phyloP scores from a whole-genome alignment of 2,329 filamentous ascomycete genomes.

The Colletotrichum eremochloae region DNA sequence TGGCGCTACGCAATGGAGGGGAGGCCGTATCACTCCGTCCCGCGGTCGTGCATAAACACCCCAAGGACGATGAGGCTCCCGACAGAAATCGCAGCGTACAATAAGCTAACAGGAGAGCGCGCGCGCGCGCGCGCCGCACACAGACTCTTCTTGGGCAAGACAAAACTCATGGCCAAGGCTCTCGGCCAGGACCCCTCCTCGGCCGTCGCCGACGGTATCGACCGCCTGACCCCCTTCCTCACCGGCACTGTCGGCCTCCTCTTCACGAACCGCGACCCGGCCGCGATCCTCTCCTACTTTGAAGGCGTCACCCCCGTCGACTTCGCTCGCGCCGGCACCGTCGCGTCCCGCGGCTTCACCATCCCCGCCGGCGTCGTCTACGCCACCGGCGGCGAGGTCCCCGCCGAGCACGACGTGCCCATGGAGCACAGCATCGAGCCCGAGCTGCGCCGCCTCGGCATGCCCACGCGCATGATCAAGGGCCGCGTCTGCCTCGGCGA shows the following conservation, averaged over 20 bases:
- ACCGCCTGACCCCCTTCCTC: conserved; percentile 77
- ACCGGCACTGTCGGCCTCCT: conserved; percentile 89
- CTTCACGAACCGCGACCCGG: conserved; percentile 83
- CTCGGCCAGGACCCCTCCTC: conserved; percentile 84
- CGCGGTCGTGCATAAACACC: background rate
- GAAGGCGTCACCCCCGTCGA: conserved; percentile 79
- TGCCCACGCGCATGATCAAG: conserved; percentile 90
- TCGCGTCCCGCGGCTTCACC: conserved; percentile 80
- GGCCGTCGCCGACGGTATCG: conserved; percentile 83
- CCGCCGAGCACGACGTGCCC: conserved; percentile 85
- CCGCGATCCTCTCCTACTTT: conserved; percentile 80
- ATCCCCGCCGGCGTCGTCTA: conserved; percentile 88
- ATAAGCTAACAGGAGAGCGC: conserved; percentile 5
- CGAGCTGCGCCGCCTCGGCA: conserved; percentile 87
- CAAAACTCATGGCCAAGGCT: conserved; percentile 97
- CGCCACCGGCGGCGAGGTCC: conserved; percentile 83
- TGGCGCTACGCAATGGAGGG: background rate
- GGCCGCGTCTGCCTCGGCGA: conserved; percentile 83
- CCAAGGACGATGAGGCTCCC: background rate
- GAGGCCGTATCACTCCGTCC: too few species aligned
- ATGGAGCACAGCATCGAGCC: conserved; percentile 91
- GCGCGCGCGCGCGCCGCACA: background rate
- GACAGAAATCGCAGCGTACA: background rate
- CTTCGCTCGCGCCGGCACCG: conserved; percentile 89
- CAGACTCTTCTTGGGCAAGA: conserved; percentile 98